Conservation (phyloP, 75 land plant species). For the Pseudotsuga menziesii region DNA sequence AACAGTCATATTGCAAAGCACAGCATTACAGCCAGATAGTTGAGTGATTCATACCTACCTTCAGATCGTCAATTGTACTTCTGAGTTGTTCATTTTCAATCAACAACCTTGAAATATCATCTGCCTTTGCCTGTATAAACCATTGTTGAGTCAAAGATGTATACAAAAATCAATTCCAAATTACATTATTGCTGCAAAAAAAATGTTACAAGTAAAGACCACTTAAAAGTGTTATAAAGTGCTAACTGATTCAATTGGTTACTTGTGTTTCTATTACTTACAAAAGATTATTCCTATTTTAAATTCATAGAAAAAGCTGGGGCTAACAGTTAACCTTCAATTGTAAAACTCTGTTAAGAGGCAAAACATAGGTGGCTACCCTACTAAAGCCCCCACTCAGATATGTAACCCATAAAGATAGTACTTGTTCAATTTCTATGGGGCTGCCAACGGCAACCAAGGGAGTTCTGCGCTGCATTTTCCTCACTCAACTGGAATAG, state of each 20-base stretch:
- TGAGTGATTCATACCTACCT: slow-evolving; percentile 36
- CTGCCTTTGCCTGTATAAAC: slow-evolving; percentile 76
- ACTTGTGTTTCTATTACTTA: no score
- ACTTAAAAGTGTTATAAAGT: no score
- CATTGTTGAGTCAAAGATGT: not conserved
- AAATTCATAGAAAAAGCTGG: not conserved
- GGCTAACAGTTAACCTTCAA: not conserved
- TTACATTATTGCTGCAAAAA: not conserved
- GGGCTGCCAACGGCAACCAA: no score
- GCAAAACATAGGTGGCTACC: no score
- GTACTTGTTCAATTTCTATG: no score
- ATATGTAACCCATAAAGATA: no score
- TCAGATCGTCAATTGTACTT: slow-evolving; percentile 59
- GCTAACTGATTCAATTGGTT: no score
- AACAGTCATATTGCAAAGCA: not conserved
- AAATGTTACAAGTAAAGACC: not conserved
- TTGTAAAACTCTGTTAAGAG: not conserved
- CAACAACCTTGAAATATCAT: slow-evolving; percentile 87
- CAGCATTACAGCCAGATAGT: not conserved
- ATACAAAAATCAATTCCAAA: not conserved
- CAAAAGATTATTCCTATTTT: not conserved
- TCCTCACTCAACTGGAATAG: no score
- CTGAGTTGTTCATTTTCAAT: slow-evolving; percentile 90
- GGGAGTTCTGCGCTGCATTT: no score
- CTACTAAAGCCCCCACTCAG: no score